A percentile compares a stretch with the other conserved stretches of the same genome.
phyloP scores from a whole-genome alignment of 768 basidiomycete genomes.

The Hericium rajendrae region DNA sequence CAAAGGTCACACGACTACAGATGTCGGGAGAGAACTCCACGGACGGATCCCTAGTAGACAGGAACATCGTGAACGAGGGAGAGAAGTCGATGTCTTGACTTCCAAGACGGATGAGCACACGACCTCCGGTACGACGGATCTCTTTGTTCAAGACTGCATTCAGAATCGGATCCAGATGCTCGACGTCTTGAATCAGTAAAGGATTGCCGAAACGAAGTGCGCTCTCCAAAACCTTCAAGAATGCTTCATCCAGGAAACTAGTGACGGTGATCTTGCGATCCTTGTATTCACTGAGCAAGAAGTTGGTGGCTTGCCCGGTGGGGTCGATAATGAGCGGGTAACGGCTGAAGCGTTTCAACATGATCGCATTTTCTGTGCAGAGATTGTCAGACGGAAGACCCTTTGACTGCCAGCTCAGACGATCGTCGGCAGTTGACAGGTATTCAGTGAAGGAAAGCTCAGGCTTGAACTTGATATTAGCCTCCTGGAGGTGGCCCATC shows the following conservation, averaged over 20 bases:
- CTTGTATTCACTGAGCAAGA: constrained; percentile 89
- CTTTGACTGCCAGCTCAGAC: constrained; percentile 91
- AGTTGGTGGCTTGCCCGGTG: constrained; percentile 92
- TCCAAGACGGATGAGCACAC: constrained; percentile 92
- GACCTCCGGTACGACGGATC: constrained; percentile 90
- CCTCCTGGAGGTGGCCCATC: constrained; percentile 81
- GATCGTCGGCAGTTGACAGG: constrained; percentile 93
- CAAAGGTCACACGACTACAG: constrained; percentile 92
- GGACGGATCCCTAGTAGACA: constrained; percentile 93
- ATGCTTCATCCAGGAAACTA: constrained; percentile 96
- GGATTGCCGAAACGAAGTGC: constrained; percentile 99
- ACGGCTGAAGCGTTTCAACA: constrained; percentile 95
- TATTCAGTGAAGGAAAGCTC: constrained; percentile 94
- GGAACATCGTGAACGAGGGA: constrained; percentile 99
- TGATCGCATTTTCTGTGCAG: constrained; percentile 98
- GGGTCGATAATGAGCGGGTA: constrained; percentile 98
- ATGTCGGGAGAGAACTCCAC: constrained; percentile 98
- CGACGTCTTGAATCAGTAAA: constrained; percentile 94
- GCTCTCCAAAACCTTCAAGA: constrained; percentile 96
- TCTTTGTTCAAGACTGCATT: constrained; percentile 97
- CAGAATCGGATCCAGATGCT: constrained; percentile 93
- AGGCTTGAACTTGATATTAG: constrained; percentile 83
- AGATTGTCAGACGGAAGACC: constrained; percentile 92
- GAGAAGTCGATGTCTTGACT: constrained; percentile 99
- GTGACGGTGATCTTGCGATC: constrained; percentile 97